phyloP scores from a whole-genome alignment of 176 grass and related monocot genomes.

The Oryza longistaminata region DNA sequence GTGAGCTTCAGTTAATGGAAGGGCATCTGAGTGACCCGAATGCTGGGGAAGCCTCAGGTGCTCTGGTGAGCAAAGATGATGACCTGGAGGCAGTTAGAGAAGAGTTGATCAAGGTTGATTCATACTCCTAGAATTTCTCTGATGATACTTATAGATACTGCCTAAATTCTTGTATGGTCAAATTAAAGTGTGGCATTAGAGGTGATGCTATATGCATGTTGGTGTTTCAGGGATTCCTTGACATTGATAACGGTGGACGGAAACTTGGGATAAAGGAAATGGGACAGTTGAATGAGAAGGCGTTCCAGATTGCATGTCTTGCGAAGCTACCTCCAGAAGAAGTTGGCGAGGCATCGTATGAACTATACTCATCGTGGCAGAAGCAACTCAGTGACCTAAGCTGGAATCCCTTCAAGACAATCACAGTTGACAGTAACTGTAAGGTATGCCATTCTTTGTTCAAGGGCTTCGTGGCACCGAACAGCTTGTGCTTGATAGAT shows the following conservation, averaged over 20 bases:
- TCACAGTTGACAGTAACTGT: conserved; percentile 23
- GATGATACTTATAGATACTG: neutral
- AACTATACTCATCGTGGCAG: conserved; percentile 42
- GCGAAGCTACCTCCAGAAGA: conserved; percentile 33
- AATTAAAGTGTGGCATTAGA: conserved; percentile 3
- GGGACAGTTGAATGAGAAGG: conserved; percentile 40
- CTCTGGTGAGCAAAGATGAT: neutral
- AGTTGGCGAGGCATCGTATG: neutral
- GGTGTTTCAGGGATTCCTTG: conserved; percentile 26
- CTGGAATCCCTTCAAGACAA: conserved; percentile 46
- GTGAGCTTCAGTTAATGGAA: no score
- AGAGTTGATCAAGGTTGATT: conserved; percentile 36
- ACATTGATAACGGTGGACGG: neutral
- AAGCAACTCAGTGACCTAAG: conserved; percentile 29
- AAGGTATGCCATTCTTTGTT: conserved; percentile 1
- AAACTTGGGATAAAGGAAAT: conserved; percentile 52
- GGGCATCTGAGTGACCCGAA: neutral
- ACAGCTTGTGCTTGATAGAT: neutral
- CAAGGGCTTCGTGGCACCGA: neutral
- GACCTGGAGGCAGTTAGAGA: conserved; percentile 23
- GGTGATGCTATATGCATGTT: neutral
- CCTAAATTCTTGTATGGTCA: neutral
- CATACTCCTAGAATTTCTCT: neutral
- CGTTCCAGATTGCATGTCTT: conserved; percentile 30
- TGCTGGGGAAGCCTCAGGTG: neutral